Base-by-base conservation (phyloP, 1,284 basidiomycete genomes). In the Naganishia cerealis region DNA sequence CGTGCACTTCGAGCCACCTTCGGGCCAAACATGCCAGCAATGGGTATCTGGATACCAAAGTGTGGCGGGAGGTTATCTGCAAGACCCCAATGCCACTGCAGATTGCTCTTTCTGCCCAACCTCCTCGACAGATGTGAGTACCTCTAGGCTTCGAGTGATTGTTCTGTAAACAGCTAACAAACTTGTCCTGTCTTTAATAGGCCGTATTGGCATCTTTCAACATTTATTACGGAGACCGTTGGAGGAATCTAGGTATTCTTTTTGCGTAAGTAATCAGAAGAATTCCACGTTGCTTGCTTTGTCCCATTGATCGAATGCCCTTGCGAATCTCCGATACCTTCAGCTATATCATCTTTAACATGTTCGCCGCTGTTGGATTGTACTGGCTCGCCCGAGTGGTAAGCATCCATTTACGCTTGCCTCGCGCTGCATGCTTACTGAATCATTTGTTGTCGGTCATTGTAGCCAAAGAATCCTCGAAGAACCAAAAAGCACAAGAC, bases 331-430 rank as follows among this genome's bases (percentile, higher is more conserved):
- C 18, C 18, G n/a, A 13, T 8, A 24, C 26, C 24, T 39, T n/a
- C 16, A 63, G 80, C 0, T 91, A 86, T 79, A 84, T 88, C 71
- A 73, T 81, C 18, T 85, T 90, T 79, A 90, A 90, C 70, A 66
- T 76, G 40, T 52, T 73, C 52, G 77, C 71, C 4, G 80, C 79
- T 48, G 69, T 79, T 38, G 69, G 59, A 39, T 58, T 80, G 24
- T 81, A 80, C 73, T 79, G 75, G 75, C 72, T 79, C 18, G 75
- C 71, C 26, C 74, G 79, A 67, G 78, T 81, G 52, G 63, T 66
- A 57, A 57, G 54, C 38, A 10, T 36, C 15, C 3, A 8, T 13
- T n/a, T 9, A 10, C 21, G 12, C 9, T 24, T 24, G 7, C n/a
- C 46, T 9, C 13, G n/a, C 2, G 4, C n/a, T n/a, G 9, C 46